Evolutionary conservation across 2,329 filamentous ascomycete genomes (phyloP), one percentile per base, ranked within the genome.

Genomic region (Fusarium subglutinans): DNA sequence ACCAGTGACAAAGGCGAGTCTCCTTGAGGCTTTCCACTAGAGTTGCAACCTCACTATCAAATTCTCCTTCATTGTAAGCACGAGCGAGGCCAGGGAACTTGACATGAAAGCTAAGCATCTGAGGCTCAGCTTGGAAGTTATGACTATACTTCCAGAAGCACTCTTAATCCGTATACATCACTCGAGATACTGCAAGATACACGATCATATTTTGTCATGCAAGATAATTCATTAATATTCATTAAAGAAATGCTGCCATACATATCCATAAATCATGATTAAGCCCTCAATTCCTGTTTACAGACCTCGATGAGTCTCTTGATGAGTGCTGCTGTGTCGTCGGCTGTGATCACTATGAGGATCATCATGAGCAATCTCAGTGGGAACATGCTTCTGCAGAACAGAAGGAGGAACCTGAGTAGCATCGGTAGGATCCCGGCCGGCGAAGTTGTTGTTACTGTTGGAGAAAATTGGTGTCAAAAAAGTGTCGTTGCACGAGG

Each of bases 381-480:
- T 86, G 4, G 81, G 88, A 43, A 89, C 69, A 51, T 86, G 83
- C 75, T 85, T 80, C 55, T 82, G 81, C 67, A 90, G 51, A 2
- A 87, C 84, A 5, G 88, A 90, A 10, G 89, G 88, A 4, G 88
- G 88, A 0, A 90, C 88, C 76, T 90, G 88, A 1, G 88, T 82
- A 3, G 89, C 88, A 70, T 90, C 88, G 24, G 84, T 87, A 8
- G 88, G 88, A 53, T 90, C 88, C 69, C 81, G 82, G 56, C 76
- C 41, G 10, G 70, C 61, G 35, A 58, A 69, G 30, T 72, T 41
- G 50, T 33, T 63, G 60, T 69, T 69, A 53, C 76, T 79, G 58
- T 41, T 38, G 33, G 45, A 53, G 22, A 40, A 51, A 54, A 47
- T 18, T 58, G 37, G 47, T 70, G 75, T 75, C 66, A 75, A 76